Evolutionary conservation across 2,329 filamentous ascomycete genomes (phyloP), one percentile per base, ranked within the genome.

Genomic region (Cladobotryum mycophilum): DNA sequence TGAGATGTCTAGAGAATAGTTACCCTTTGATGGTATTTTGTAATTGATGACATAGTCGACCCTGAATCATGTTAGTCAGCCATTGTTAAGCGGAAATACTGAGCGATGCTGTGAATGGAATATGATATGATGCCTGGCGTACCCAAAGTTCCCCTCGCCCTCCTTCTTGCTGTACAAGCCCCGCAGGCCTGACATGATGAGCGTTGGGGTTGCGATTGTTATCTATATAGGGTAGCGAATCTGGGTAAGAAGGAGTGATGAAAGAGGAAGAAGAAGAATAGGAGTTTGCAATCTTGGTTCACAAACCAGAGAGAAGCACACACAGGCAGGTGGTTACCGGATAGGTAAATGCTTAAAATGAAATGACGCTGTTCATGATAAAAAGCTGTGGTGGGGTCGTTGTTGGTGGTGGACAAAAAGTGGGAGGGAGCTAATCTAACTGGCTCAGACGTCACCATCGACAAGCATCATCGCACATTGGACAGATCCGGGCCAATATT

Each of bases 11-110:
- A 47, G 36, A 43, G 33, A 6, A 15, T n/a, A 17, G 57, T 55
- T 74, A 87, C 88, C 81, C 51, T 82, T 78, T 41, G 81, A 74
- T 22, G 83, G 79, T 62, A 92, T 85, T 52, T 84, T 77, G 70
- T 88, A 96, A 63, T 84, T 81, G 55, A 96, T 79, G 51, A 96
- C 89, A 76, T 89, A 96, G 74, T 96, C 91, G 53, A 96, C 88
- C 48, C 88, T 80, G 6, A 6, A 11, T 11, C 9, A 30, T 30
- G 25, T 30, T 61, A 50, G 20, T 18, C 22, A n/a, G 17, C 22
- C 18, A 36, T 7, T 38, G 14, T 13, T 40, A 3, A 2, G 12
- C 17, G 37, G n/a, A 40, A 40, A n/a, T 17, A n/a, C 3, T 20
- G 38, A 18, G 38, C 6, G 15, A 11, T 41, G 38, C 17, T 41